These are phyloP conservation scores for Climacium dendroides DNA, from an alignment of 225 moss, liverwort and hornwort species.

Conservation along the genomic window DNA sequence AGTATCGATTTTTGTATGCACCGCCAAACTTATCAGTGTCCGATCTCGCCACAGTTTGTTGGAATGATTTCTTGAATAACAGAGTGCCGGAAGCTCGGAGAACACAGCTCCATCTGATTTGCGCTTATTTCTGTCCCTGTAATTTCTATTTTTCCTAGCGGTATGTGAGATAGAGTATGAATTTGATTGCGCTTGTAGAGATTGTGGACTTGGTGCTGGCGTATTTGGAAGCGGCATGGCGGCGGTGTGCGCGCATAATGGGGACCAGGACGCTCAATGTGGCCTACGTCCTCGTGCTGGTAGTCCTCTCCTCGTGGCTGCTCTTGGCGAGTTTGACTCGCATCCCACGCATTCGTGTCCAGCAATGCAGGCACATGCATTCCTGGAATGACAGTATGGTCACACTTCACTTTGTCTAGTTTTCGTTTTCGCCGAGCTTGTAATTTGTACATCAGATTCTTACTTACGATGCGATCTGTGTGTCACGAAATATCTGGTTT, in stretches of 20 bases:
- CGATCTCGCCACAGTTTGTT: background rate
- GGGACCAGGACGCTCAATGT: slow-evolving; percentile 42
- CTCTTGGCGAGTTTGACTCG: slow-evolving; percentile 40
- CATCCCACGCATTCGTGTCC: slow-evolving; percentile 19
- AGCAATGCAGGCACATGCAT: slow-evolving; percentile 16
- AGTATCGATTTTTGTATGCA: background rate
- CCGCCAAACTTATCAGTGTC: too few species aligned
- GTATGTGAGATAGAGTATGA: slow-evolving; percentile 15
- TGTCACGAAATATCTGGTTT: background rate
- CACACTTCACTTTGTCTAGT: background rate
- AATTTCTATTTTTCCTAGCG: background rate
- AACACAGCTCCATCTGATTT: background rate
- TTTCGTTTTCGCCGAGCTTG: background rate
- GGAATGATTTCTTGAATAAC: background rate
- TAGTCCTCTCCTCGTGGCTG: slow-evolving; percentile 46
- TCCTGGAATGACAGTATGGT: slow-evolving; percentile 22
- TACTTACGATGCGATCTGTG: background rate
- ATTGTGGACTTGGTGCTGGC: slow-evolving; percentile 24
- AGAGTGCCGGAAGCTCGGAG: background rate
- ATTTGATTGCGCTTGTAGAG: slow-evolving; percentile 36
- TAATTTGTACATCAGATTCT: background rate
- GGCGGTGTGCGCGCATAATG: slow-evolving; percentile 26
- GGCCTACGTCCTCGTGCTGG: slow-evolving; percentile 39
- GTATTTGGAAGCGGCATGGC: slow-evolving; percentile 33
- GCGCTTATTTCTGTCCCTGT: background rate